Conservation (phyloP, 176 grass and related monocot genomes). For the Triticum timopheevii region DNA sequence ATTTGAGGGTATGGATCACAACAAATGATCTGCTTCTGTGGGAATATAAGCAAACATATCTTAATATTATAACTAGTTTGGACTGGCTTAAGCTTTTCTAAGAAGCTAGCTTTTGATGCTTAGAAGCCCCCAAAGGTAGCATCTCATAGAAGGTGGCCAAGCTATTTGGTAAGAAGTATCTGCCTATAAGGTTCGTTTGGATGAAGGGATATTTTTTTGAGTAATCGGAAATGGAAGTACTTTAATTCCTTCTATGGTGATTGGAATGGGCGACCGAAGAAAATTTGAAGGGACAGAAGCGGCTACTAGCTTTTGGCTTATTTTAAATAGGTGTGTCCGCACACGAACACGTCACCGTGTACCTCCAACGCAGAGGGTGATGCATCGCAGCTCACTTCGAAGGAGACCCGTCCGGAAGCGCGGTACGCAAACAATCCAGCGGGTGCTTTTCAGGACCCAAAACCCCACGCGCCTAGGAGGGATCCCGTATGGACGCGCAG, state of each 20-base stretch:
- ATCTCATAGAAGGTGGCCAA: neutral
- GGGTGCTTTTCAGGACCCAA: too few species aligned
- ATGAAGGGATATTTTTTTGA: neutral
- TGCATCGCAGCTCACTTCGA: too few species aligned
- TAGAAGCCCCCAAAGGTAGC: neutral
- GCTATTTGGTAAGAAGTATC: neutral
- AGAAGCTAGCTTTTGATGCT: neutral
- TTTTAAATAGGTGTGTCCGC: neutral
- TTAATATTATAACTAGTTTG: neutral
- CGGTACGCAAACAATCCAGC: too few species aligned
- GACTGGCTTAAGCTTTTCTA: neutral
- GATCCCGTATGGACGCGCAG: too few species aligned
- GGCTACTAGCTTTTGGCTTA: neutral
- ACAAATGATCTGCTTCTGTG: conserved; percentile 22
- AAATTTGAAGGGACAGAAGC: neutral
- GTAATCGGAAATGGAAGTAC: neutral
- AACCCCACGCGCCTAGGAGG: too few species aligned
- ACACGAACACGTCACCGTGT: too few species aligned
- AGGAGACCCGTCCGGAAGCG: too few species aligned
- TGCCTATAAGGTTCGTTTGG: neutral
- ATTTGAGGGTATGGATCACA: conserved; percentile 26
- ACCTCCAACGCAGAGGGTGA: too few species aligned
- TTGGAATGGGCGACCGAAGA: neutral
- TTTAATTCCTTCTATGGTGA: neutral
- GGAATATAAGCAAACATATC: conserved; percentile 10